Conservation (phyloP, 768 basidiomycete genomes). For the Termitomyces sp. region DNA sequence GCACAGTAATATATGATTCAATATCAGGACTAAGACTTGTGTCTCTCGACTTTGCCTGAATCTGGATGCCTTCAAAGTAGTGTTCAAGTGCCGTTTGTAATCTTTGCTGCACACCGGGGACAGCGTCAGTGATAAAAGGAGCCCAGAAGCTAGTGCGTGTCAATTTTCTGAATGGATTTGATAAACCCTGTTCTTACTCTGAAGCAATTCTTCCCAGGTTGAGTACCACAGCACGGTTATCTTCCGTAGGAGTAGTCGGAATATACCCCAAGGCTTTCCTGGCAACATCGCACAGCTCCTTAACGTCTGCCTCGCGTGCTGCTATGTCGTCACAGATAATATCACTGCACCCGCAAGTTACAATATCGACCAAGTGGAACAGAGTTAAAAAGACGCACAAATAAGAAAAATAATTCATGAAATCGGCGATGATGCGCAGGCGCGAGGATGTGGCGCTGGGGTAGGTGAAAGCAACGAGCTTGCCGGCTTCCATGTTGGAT, state of each 20-base stretch:
- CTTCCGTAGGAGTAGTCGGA: slow-evolving; percentile 39
- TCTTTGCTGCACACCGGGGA: slow-evolving; percentile 56
- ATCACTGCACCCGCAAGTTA: slow-evolving; percentile 35
- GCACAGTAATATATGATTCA: slow-evolving; percentile 68
- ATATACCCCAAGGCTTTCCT: slow-evolving; percentile 67
- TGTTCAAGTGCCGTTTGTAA: slow-evolving; percentile 67
- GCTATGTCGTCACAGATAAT: slow-evolving; percentile 80
- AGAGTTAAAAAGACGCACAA: slow-evolving; percentile 32
- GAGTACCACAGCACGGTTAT: slow-evolving; percentile 36
- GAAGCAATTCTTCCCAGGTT: slow-evolving; percentile 62
- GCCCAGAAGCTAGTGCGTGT: slow-evolving; percentile 55
- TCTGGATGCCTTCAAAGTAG: slow-evolving; percentile 66
- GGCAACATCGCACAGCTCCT: slow-evolving; percentile 54
- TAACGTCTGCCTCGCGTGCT: slow-evolving; percentile 48
- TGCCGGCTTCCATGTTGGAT: slow-evolving; percentile 59
- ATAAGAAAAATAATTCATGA: slow-evolving; percentile 59
- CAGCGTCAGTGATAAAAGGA: slow-evolving; percentile 57
- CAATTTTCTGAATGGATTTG: slow-evolving; percentile 7
- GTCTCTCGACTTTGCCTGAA: slow-evolving; percentile 58
- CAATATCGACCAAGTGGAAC: slow-evolving; percentile 10
- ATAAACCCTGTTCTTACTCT: slow-evolving; percentile 45
- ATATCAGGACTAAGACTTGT: slow-evolving; percentile 57
- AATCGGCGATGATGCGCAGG: slow-evolving; percentile 65
- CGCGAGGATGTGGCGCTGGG: slow-evolving; percentile 49
- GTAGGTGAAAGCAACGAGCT: slow-evolving; percentile 65